Conservation (phyloP, 1,284 basidiomycete genomes). For the Hymenochaete sp. region DNA sequence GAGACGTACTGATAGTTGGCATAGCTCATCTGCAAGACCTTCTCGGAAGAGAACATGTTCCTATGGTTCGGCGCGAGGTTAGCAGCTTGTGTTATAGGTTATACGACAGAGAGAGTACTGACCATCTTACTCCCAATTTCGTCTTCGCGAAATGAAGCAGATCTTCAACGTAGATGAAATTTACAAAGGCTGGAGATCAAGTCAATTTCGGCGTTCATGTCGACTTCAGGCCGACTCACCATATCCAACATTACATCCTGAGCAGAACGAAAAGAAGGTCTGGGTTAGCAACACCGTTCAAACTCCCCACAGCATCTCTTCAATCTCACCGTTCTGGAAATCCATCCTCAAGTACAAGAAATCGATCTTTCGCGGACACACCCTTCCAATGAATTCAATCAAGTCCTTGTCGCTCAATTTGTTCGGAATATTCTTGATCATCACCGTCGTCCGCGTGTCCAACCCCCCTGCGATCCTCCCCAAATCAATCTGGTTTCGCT, state of each 20-base stretch:
- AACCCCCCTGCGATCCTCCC: slow-evolving; percentile 61
- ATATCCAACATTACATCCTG: slow-evolving; percentile 80
- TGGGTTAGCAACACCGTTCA: slow-evolving; percentile 1
- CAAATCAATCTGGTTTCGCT: slow-evolving; percentile 64
- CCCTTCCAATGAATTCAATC: slow-evolving; percentile 56
- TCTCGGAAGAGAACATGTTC: slow-evolving; percentile 85
- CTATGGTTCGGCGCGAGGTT: slow-evolving; percentile 31
- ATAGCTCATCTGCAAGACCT: slow-evolving; percentile 79
- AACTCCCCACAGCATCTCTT: background rate
- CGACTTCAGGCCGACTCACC: slow-evolving; percentile 23
- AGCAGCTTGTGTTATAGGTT: background rate
- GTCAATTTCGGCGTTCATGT: background rate
- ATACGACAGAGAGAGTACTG: slow-evolving; percentile 17
- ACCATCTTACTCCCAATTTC: slow-evolving; percentile 73
- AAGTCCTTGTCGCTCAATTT: slow-evolving; percentile 78
- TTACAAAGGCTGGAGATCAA: slow-evolving; percentile 51
- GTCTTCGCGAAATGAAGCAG: slow-evolving; percentile 65
- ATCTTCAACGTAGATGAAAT: slow-evolving; percentile 73
- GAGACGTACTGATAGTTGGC: slow-evolving; percentile 72
- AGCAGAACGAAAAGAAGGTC: slow-evolving; percentile 6
- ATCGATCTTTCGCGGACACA: slow-evolving; percentile 63
- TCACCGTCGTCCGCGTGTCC: slow-evolving; percentile 77
- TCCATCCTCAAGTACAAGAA: slow-evolving; percentile 83
- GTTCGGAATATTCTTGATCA: slow-evolving; percentile 86
- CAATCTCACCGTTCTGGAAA: slow-evolving; percentile 58